Conservation (phyloP, 441 rosid genomes). For the Breynia disticha region DNA sequence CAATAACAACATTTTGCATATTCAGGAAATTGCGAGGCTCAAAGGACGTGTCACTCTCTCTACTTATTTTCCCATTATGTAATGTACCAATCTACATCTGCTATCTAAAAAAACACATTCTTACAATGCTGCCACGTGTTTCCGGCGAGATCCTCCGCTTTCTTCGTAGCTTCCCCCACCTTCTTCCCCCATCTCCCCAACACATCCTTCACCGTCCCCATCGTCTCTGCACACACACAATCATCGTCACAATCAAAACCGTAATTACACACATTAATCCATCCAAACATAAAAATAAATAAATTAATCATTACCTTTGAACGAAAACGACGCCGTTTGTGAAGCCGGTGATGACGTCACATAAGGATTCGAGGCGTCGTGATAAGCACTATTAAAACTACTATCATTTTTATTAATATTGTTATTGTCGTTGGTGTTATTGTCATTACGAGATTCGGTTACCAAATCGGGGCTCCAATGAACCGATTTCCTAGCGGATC, state of each 20-base stretch:
- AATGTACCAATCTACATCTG: too few species aligned
- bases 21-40: too few species aligned
- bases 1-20: too few species aligned
- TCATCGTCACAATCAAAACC: too few species aligned
- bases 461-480: conserved; percentile 82
- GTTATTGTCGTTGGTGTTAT: not conserved
- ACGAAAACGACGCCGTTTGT: conserved; percentile 22
- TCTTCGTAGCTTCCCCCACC: conserved; percentile 68
- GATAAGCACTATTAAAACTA: conserved; percentile 7
- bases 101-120: too few species aligned
- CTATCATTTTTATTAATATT: conserved; percentile 10
- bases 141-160: conserved; percentile 85
- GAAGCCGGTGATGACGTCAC: conserved; percentile 34
- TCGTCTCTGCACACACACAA: conserved; percentile 28
- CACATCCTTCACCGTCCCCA: conserved; percentile 52
- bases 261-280: not conserved
- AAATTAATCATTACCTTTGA: conserved; percentile 42
- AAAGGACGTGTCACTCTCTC: too few species aligned
- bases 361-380: conserved; percentile 46
- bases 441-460: conserved; percentile 30
- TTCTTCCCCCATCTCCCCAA: conserved; percentile 68
- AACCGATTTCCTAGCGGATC: conserved; percentile 56
- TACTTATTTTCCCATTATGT: too few species aligned
- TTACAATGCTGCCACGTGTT: conserved; percentile 91
- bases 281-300: not conserved